Percentiles rank a stretch among this genome's conserved stretches.
Conservation (phyloP, 352 stramenopile genomes). For the Phytophthora agathidicida region DNA sequence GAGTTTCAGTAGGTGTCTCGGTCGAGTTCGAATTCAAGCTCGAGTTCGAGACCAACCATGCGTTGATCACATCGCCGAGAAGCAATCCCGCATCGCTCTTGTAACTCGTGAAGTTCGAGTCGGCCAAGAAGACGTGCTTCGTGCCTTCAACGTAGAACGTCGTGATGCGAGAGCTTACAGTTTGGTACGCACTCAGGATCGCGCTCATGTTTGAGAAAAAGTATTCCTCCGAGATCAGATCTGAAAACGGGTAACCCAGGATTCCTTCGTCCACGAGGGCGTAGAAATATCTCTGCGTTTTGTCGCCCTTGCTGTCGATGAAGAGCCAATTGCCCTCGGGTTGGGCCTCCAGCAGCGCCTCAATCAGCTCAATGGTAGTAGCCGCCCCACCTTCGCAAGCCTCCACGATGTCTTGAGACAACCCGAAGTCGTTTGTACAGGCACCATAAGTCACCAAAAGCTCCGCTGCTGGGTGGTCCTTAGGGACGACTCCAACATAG, state of each 20-base stretch:
- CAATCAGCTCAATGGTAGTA: conserved; percentile 47
- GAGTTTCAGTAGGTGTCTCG: conserved; percentile 7
- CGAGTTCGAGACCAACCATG: conserved; percentile 36
- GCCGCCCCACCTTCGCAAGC: conserved; percentile 47
- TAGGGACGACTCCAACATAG: conserved; percentile 59
- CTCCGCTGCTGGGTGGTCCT: conserved; percentile 36
- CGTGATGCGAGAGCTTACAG: conserved; percentile 33
- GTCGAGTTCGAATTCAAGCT: conserved; percentile 24
- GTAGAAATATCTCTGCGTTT: conserved; percentile 68
- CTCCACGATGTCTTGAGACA: conserved; percentile 42
- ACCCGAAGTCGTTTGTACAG: conserved; percentile 32
- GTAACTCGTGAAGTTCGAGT: conserved; percentile 33
- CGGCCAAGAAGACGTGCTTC: conserved; percentile 34
- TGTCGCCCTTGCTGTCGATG: conserved; percentile 64
- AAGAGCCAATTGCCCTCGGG: conserved; percentile 61
- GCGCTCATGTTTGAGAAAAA: conserved; percentile 50
- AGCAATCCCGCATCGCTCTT: conserved; percentile 31
- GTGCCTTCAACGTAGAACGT: conserved; percentile 39
- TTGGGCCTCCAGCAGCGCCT: conserved; percentile 39
- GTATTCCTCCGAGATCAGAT: conserved; percentile 49
- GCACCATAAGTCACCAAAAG: conserved; percentile 49
- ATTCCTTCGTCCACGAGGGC: conserved; percentile 59
- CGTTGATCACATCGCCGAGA: conserved; percentile 37
- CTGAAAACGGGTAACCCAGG: conserved; percentile 58
- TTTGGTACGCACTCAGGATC: conserved; percentile 40